Conservation (phyloP, 164 flowering plant species). For the Paratinospora sagittata region DNA sequence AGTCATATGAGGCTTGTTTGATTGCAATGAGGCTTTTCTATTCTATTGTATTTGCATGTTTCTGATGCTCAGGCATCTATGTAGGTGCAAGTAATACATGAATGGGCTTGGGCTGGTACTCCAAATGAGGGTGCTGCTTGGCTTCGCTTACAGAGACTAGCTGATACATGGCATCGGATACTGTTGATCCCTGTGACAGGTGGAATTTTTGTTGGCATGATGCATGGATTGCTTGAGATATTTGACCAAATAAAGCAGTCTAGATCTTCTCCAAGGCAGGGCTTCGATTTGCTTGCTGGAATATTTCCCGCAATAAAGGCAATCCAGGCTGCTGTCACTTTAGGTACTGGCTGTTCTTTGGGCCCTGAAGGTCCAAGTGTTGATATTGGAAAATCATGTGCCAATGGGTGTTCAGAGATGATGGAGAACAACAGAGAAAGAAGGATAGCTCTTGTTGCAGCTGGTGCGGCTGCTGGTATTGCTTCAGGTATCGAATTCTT, state of each 20-base stretch:
- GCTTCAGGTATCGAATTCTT: slow-evolving; percentile 99
- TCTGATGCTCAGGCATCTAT: slow-evolving; percentile 13
- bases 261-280: slow-evolving; percentile 57
- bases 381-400: slow-evolving; percentile 98
- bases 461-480: slow-evolving; percentile 99
- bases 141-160: slow-evolving; percentile 88
- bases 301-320: slow-evolving; percentile 86
- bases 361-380: slow-evolving; percentile 99
- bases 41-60: slow-evolving; percentile 2
- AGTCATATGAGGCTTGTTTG: not conserved
- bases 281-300: slow-evolving; percentile 70
- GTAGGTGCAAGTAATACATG: slow-evolving; percentile 91
- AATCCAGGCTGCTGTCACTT: slow-evolving; percentile 92
- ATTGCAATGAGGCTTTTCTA: not conserved
- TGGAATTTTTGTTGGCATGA: slow-evolving; percentile 97
- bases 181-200: slow-evolving; percentile 92
- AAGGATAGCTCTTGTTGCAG: slow-evolving; percentile 91
- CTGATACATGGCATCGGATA: slow-evolving; percentile 97
- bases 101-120: slow-evolving; percentile 99
- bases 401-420: slow-evolving; percentile 76
- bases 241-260: slow-evolving; percentile 77
- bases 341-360: slow-evolving; percentile 97
- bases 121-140: slow-evolving; percentile 99
- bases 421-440: slow-evolving; percentile 97
- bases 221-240: slow-evolving; percentile 93